These are phyloP conservation scores for Gynochthodes officinalis DNA, from an alignment of 257 asterid genomes.

Conservation along the genomic window DNA sequence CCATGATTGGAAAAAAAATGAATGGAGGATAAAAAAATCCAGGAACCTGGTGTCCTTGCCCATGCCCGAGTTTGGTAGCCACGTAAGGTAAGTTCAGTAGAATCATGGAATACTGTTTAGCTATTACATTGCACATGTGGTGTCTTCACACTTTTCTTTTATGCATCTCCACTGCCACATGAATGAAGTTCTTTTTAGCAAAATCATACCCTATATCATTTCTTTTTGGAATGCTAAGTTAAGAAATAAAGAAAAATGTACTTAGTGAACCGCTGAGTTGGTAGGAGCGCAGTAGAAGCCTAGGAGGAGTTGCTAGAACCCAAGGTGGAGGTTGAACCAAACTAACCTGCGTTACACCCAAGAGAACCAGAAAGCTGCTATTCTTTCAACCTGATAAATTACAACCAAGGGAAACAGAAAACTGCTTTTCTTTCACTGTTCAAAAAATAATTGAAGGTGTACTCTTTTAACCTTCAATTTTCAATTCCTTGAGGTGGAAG, in stretches of 20 bases:
- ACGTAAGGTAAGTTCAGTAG: background rate
- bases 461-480: conserved; percentile 19
- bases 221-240: background rate
- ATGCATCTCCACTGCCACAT: conserved; percentile 1
- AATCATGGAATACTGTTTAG: no score
- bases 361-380: background rate
- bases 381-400: conserved; percentile 9
- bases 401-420: conserved; percentile 2
- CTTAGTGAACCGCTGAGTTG: no score
- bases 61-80: background rate
- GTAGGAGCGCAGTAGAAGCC: no score
- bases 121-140: background rate
- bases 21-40: background rate
- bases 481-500: conserved; percentile 53
- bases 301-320: background rate
- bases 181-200: background rate
- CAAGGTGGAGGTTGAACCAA: background rate
- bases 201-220: background rate
- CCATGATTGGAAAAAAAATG: background rate
- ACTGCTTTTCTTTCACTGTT: background rate
- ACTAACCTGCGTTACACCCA: conserved; percentile 12
- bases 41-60: background rate
- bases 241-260: no score
- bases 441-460: background rate
- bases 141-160: background rate